Evolutionary conservation across 176 grass and related monocot genomes (phyloP).

Genomic region (Hsuehochloa calcarea): DNA sequence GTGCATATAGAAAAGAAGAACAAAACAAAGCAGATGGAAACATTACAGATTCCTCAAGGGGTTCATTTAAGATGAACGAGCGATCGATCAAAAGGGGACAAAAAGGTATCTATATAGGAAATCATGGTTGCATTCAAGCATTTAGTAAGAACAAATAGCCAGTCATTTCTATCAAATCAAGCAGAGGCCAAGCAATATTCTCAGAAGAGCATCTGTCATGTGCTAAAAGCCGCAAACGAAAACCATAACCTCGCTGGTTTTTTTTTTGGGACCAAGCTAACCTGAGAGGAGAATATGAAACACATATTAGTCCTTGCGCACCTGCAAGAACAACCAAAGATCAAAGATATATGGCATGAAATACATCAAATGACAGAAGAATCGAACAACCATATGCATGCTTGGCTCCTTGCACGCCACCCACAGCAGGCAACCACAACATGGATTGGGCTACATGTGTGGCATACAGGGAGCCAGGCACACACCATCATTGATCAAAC

Average conservation of each 20-base stretch:
- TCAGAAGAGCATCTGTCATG: not conserved
- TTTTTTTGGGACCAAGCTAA: not conserved
- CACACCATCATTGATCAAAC: slow-evolving; percentile 39
- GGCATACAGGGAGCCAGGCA: slow-evolving; percentile 99
- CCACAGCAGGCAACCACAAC: slow-evolving; percentile 68
- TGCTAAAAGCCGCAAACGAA: not conserved
- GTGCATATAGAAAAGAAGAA: not conserved
- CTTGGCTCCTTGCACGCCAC: slow-evolving; percentile 99
- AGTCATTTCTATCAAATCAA: not conserved
- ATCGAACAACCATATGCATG: slow-evolving; percentile 57
- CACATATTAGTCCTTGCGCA: not conserved
- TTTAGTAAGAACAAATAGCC: not conserved
- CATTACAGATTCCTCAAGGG: not conserved
- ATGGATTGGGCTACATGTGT: slow-evolving; percentile 86
- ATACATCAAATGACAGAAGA: slow-evolving; percentile 13
- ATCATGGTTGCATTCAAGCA: not conserved
- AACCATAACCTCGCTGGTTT: not conserved
- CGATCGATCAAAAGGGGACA: not conserved
- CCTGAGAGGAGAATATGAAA: not conserved
- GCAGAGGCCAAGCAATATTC: not conserved
- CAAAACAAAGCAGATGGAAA: not conserved
- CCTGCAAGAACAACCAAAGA: slow-evolving; percentile 18
- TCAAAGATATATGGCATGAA: not conserved
- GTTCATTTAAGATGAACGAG: not conserved
- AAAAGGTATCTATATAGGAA: not conserved